A percentile compares a stretch with the other conserved stretches of the same genome.
phyloP scores from a whole-genome alignment of 352 stramenopile species.

The Phytophthora nicotianae region DNA sequence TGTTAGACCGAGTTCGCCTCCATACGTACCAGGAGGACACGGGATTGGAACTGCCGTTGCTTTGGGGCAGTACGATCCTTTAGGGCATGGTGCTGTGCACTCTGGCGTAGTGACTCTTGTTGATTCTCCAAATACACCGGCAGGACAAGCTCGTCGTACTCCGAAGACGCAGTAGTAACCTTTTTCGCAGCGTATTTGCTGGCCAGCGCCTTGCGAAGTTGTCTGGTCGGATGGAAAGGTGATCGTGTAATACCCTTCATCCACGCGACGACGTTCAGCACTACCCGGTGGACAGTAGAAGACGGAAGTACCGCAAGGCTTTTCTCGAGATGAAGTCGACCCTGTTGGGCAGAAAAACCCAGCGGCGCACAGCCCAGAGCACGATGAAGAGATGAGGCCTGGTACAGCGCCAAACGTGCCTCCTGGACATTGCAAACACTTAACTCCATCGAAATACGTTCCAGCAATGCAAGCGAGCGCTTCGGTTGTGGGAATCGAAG shows the following conservation, averaged over 20 bases:
- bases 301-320: constrained; percentile 49
- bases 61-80: constrained; percentile 61
- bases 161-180: constrained; percentile 70
- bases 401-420: constrained; percentile 51
- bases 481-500: constrained; percentile 3
- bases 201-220: constrained; percentile 6
- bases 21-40: constrained; percentile 61
- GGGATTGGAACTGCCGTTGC: constrained; percentile 48
- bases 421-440: constrained; percentile 53
- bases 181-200: constrained; percentile 53
- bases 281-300: constrained; percentile 69
- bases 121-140: constrained; percentile 52
- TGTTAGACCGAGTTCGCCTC: constrained; percentile 35
- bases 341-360: constrained; percentile 68
- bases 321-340: constrained; percentile 58
- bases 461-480: constrained; percentile 50
- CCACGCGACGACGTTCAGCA: constrained; percentile 42
- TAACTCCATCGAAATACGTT: constrained; percentile 46
- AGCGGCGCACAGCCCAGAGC: constrained; percentile 52
- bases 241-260: constrained; percentile 62
- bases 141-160: constrained; percentile 55
- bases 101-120: constrained; percentile 30
- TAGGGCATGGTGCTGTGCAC: constrained; percentile 53
- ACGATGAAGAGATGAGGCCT: constrained; percentile 41
- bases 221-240: constrained; percentile 32